A percentile compares a stretch with the other conserved stretches of the same genome.
phyloP scores from a whole-genome alignment of 352 stramenopile genomes.

The Globisporangium nagaii region DNA sequence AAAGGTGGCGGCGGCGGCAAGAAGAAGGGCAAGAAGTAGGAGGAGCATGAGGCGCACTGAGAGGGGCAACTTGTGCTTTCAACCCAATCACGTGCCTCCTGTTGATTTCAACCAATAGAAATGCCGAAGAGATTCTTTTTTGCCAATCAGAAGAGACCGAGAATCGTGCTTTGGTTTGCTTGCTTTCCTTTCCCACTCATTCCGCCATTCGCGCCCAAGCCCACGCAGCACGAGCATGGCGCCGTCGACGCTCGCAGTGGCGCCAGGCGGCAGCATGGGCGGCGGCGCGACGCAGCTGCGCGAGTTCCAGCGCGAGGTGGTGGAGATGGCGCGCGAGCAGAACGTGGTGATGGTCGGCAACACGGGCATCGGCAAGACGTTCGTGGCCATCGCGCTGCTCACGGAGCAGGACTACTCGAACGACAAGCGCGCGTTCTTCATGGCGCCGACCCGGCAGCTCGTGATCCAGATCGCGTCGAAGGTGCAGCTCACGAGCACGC shows the following conservation, averaged over 20 bases:
- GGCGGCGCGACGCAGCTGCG: constrained; percentile 28
- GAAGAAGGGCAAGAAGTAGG: constrained; percentile 27
- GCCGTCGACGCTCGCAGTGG: background rate
- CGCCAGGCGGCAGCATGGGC: background rate
- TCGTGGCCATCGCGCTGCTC: constrained; percentile 72
- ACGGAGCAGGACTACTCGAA: constrained; percentile 67
- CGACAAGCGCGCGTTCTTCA: constrained; percentile 68
- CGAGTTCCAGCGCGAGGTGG: constrained; percentile 60
- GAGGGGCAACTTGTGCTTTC: too few species aligned
- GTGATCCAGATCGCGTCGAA: constrained; percentile 78
- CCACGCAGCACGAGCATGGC: too few species aligned
- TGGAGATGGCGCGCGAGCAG: constrained; percentile 58
- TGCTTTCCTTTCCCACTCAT: background rate
- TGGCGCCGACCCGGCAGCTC: constrained; percentile 77
- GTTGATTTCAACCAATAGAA: background rate
- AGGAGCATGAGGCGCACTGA: constrained; percentile 16
- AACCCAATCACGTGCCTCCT: background rate
- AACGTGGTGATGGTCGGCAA: constrained; percentile 84
- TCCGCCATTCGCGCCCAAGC: background rate
- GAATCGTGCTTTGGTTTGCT: too few species aligned
- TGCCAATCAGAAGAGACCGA: background rate
- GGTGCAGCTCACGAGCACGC: constrained; percentile 53
- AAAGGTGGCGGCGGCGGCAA: constrained; percentile 21
- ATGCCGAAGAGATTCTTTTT: background rate
- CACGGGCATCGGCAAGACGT: constrained; percentile 85